Percentiles rank a stretch among this genome's conserved stretches.
phyloP scores from a whole-genome alignment of 371 early-diverging fungal species.

The Rhizopus delemar region DNA sequence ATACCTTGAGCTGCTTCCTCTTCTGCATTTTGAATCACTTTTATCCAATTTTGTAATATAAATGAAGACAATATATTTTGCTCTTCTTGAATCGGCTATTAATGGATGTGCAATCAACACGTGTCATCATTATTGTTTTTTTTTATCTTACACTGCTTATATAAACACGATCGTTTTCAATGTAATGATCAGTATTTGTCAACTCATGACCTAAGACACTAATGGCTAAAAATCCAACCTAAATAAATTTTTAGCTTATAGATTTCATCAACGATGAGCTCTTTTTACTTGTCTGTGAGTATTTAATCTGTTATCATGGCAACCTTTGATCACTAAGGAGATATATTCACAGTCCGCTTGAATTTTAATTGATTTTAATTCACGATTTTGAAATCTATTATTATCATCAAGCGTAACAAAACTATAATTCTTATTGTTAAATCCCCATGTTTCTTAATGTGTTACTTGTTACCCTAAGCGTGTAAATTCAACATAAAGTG shows the following conservation, averaged over 20 bases:
- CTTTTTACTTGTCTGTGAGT: constrained; percentile 71
- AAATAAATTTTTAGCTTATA: too few species aligned
- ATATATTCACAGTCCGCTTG: constrained; percentile 72
- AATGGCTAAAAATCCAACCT: too few species aligned
- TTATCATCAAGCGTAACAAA: constrained; percentile 43
- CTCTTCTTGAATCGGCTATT: neutral
- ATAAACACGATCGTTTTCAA: too few species aligned
- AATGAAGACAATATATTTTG: constrained; percentile 12
- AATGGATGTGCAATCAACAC: too few species aligned
- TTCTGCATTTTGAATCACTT: constrained; percentile 40
- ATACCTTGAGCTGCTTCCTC: constrained; percentile 45
- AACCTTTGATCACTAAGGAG: constrained; percentile 67
- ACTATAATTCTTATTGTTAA: constrained; percentile 8
- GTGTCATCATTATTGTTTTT: too few species aligned
- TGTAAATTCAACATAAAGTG: constrained; percentile 39
- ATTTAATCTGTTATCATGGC: constrained; percentile 71
- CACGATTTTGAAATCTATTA: constrained; percentile 53
- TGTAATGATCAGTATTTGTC: too few species aligned
- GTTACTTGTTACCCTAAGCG: constrained; percentile 32
- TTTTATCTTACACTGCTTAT: too few species aligned
- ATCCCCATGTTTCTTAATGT: too few species aligned
- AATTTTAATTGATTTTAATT: constrained; percentile 75
- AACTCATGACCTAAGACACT: too few species aligned
- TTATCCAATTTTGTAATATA: constrained; percentile 42
- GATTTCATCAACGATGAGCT: too few species aligned